These are phyloP conservation scores for Beta corolliflora DNA, from an alignment of 179 eudicot species.

Conservation along the genomic window DNA sequence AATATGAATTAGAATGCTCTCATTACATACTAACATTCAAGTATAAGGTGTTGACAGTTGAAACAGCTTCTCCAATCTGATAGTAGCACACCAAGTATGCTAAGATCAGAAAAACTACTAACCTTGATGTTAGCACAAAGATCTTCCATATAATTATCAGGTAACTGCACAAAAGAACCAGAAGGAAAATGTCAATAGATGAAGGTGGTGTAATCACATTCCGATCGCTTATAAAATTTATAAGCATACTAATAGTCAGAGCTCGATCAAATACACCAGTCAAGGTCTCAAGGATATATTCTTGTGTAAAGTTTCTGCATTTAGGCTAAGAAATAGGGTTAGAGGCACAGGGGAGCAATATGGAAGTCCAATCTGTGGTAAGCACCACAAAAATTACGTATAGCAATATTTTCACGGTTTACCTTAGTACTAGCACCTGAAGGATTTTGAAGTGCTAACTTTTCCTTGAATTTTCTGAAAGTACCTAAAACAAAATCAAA, in stretches of 20 bases:
- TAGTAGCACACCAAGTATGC: background rate
- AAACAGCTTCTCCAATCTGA: background rate
- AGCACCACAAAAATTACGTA: too few relatives aligned
- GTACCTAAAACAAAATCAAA: constrained; percentile 52
- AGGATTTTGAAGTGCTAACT: constrained; percentile 59
- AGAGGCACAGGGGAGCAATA: background rate
- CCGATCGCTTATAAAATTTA: background rate
- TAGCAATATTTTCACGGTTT: constrained; percentile 14
- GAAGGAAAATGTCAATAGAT: background rate
- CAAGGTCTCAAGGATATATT: background rate
- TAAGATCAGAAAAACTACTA: constrained; percentile 23
- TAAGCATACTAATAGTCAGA: background rate
- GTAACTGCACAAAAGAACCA: constrained; percentile 42
- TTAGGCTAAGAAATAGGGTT: background rate
- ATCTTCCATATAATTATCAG: constrained; percentile 72
- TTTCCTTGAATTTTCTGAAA: constrained; percentile 84
- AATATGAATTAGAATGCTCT: too few relatives aligned
- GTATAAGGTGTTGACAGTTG: too few relatives aligned
- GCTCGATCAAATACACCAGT: background rate
- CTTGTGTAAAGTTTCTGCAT: background rate
- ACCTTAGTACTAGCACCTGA: constrained; percentile 53
- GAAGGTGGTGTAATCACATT: background rate
- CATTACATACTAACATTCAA: too few relatives aligned
- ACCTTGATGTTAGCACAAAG: constrained; percentile 78
- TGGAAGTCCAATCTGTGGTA: background rate